Conservation (phyloP, 31 red algal species). For the Endocladia muricata region DNA sequence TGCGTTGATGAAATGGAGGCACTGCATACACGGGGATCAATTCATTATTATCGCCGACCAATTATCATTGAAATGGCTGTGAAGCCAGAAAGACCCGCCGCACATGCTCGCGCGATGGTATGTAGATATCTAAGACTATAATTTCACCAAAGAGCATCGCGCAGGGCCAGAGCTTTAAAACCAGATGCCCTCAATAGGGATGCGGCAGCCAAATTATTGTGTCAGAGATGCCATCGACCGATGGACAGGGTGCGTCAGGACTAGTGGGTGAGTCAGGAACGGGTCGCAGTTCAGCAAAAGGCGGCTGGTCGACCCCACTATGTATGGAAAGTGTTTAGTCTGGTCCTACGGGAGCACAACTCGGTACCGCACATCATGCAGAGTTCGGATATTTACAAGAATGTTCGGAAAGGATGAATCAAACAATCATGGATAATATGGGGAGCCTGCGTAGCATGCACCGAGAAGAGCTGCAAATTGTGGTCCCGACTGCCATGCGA, state of each 20-base stretch:
- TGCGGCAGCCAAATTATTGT: not conserved
- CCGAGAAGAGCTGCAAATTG: not conserved
- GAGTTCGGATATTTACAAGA: not conserved
- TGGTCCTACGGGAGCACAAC: not conserved
- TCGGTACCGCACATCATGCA: not conserved
- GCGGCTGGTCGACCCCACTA: not conserved
- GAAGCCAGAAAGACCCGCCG: not conserved
- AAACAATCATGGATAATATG: not conserved
- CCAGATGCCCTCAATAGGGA: not conserved
- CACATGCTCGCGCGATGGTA: not conserved
- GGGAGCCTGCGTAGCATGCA: not conserved
- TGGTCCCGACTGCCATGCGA: not conserved
- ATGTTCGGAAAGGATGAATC: not conserved
- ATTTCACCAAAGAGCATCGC: not conserved
- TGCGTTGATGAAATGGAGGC: not conserved
- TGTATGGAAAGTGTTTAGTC: not conserved
- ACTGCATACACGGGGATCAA: not conserved
- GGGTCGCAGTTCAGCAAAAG: not conserved
- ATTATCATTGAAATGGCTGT: not conserved
- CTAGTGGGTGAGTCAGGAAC: not conserved
- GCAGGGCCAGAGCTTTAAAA: not conserved
- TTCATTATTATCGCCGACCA: not conserved
- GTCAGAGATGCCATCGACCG: not conserved
- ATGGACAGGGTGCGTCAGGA: not conserved
- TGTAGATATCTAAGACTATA: not conserved